Evolutionary conservation across 2,329 filamentous ascomycete species (phyloP).

Genomic region (Ophiostoma tasmaniense): DNA sequence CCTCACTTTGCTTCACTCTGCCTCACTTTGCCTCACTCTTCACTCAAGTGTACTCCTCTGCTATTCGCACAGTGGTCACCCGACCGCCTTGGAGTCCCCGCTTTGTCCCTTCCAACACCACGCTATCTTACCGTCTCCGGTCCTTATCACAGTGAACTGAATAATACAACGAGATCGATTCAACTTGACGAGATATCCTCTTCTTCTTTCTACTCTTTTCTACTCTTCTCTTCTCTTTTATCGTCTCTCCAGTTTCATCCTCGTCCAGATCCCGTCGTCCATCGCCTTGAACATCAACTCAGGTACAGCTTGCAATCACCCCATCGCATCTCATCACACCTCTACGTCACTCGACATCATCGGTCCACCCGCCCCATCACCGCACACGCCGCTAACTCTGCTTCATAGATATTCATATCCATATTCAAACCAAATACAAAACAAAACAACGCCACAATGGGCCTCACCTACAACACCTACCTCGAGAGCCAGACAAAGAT

Average conservation of each 20-base stretch:
- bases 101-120: background rate
- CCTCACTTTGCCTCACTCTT: background rate
- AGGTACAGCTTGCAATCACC: no score
- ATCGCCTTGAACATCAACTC: no score
- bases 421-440: no score
- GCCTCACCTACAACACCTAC: constrained; percentile 85
- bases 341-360: constrained; percentile 3
- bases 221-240: background rate
- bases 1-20: background rate
- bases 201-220: background rate
- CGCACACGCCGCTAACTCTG: background rate
- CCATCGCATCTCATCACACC: background rate
- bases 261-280: background rate
- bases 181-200: background rate
- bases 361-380: background rate
- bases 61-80: background rate
- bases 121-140: background rate
- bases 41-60: background rate
- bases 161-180: background rate
- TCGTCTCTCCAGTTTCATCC: background rate
- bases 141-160: background rate
- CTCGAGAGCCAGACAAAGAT: constrained; percentile 72
- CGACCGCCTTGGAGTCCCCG: constrained; percentile 1
- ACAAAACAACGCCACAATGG: constrained; percentile 58
- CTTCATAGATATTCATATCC: no score